A percentile compares a stretch with the other conserved stretches of the same genome.
Conservation (phyloP, 1,139 yeast species). For the Lodderomyces elongisporus region DNA sequence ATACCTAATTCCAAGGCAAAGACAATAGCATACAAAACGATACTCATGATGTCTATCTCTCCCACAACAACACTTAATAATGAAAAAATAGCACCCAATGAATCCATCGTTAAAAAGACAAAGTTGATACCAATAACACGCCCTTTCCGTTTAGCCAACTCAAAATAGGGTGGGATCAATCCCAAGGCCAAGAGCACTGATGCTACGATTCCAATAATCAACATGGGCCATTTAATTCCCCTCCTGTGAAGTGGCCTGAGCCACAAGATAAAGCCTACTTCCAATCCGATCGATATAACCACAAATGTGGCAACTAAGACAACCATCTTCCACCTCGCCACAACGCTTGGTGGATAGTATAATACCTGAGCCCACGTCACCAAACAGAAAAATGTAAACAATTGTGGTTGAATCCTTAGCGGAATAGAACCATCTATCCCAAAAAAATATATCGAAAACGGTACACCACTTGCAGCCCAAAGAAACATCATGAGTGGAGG, state of each 20-base stretch:
- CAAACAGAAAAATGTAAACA: conserved; percentile 69
- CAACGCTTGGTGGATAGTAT: conserved; percentile 69
- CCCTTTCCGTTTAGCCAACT: conserved; percentile 72
- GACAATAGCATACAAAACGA: conserved; percentile 67
- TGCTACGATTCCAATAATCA: conserved; percentile 76
- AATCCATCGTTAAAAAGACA: conserved; percentile 70
- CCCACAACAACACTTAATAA: conserved; percentile 62
- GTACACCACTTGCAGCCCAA: conserved; percentile 81
- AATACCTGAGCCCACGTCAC: conserved; percentile 68
- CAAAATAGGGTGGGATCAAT: conserved; percentile 83
- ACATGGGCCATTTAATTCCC: conserved; percentile 70
- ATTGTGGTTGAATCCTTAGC: conserved; percentile 78
- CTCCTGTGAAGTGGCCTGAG: conserved; percentile 58
- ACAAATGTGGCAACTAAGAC: conserved; percentile 33
- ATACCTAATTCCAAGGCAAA: conserved; percentile 75
- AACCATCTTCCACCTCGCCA: conserved; percentile 34
- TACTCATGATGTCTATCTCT: conserved; percentile 67
- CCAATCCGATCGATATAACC: conserved; percentile 51
- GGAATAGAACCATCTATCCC: conserved; percentile 71
- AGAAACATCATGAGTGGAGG: conserved; percentile 80
- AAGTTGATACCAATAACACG: conserved; percentile 86
- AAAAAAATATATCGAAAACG: conserved; percentile 76
- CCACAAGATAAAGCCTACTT: conserved; percentile 69
- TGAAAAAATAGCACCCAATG: conserved; percentile 75
- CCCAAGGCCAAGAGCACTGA: conserved; percentile 73